Evolutionary conservation across 2,329 filamentous ascomycete species (phyloP).

Genomic region (Fusarium globosum): DNA sequence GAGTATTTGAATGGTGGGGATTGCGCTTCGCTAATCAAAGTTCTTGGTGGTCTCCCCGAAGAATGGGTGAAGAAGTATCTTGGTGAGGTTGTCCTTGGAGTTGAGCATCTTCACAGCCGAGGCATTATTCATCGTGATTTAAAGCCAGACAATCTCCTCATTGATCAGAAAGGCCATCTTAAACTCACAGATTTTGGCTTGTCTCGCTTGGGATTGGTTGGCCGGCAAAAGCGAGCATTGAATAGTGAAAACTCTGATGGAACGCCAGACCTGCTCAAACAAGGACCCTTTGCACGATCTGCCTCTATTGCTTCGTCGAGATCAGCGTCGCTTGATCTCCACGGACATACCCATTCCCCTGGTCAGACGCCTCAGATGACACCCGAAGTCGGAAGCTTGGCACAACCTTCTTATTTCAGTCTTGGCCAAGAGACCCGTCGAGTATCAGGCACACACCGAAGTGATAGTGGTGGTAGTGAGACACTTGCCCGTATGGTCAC

Average conservation of each 20-base stretch:
- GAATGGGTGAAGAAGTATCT: conserved; percentile 99
- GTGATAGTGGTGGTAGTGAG: conserved; percentile 93
- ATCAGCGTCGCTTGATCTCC: conserved; percentile 92
- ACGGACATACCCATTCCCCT: conserved; percentile 78
- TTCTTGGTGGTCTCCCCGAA: conserved; percentile 89
- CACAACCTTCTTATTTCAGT: conserved; percentile 94
- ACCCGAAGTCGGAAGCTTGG: conserved; percentile 72
- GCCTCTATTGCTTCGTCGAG: conserved; percentile 89
- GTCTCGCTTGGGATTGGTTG: conserved; percentile 96
- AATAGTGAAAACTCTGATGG: conserved; percentile 80
- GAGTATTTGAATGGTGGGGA: conserved; percentile 98
- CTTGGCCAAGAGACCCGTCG: conserved; percentile 74
- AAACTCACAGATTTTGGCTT: conserved; percentile 98
- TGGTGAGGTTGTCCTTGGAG: conserved; percentile 94
- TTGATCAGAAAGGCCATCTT: conserved; percentile 95
- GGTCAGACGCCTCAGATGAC: conserved; percentile 87
- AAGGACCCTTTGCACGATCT: conserved; percentile 88
- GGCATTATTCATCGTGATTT: conserved; percentile 97
- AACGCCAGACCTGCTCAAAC: conserved; percentile 92
- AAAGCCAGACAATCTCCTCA: conserved; percentile 96
- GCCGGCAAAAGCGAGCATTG: conserved; percentile 92
- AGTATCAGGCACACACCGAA: conserved; percentile 80
- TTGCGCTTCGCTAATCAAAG: conserved; percentile 95
- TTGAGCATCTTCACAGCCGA: conserved; percentile 93
- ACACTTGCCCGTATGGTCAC: conserved; percentile 84